phyloP scores from a whole-genome alignment of 176 grass and related monocot genomes.

The Aegilops speltoides region DNA sequence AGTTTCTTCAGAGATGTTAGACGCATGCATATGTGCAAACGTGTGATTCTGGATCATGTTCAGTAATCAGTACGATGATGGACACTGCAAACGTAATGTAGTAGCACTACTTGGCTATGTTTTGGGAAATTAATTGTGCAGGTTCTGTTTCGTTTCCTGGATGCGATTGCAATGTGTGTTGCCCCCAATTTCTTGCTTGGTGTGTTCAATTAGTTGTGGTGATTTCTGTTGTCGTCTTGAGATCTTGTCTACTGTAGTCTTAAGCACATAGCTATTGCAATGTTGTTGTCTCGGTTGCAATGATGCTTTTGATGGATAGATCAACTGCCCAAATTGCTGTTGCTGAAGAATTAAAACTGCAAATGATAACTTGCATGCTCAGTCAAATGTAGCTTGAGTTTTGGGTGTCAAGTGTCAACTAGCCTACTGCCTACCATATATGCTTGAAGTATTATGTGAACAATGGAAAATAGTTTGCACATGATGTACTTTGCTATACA shows the following conservation, averaged over 20 bases:
- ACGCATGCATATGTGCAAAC: neutral
- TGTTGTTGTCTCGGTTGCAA: no score
- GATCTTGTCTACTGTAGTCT: no score
- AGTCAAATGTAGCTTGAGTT: no score
- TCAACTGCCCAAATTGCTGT: no score
- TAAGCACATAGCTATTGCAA: neutral
- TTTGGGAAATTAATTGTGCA: neutral
- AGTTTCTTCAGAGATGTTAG: neutral
- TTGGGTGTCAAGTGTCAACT: no score
- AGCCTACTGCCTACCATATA: neutral
- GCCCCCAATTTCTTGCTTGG: neutral
- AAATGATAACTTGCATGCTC: no score
- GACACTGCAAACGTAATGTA: neutral
- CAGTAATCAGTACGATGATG: no score
- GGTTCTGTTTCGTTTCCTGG: neutral
- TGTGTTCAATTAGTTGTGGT: neutral
- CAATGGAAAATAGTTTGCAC: neutral
- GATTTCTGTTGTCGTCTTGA: neutral
- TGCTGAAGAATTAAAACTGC: no score
- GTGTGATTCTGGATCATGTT: neutral
- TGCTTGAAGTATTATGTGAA: no score
- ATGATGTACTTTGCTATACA: neutral
- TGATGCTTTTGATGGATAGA: no score
- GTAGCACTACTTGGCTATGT: neutral
- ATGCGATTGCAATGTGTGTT: neutral